Conservation (phyloP, 2,329 filamentous ascomycete genomes). For the Verticillium dahliae region DNA sequence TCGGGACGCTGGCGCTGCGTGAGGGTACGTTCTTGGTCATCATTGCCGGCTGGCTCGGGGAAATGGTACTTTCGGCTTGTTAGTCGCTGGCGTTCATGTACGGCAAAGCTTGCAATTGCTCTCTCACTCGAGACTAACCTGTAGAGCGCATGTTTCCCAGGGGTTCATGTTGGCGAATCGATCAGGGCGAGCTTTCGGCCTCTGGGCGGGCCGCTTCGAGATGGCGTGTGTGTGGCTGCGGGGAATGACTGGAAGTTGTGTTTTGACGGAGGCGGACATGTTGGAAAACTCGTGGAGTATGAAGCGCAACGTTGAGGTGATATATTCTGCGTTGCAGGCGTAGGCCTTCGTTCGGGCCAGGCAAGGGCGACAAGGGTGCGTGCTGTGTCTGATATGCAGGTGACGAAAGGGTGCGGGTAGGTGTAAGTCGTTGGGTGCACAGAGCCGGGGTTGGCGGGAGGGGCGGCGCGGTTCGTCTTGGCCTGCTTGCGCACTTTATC, state of each 20-base stretch:
- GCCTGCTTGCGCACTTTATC: neutral
- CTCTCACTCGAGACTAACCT: conserved; percentile 16
- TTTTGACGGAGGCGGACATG: neutral
- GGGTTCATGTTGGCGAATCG: conserved; percentile 19
- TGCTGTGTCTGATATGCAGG: neutral
- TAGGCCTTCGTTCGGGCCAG: neutral
- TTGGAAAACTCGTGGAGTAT: neutral
- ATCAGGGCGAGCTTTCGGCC: neutral
- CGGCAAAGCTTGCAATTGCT: neutral
- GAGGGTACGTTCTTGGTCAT: conserved; percentile 8
- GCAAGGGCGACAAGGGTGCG: neutral
- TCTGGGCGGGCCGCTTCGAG: neutral
- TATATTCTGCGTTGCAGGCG: neutral
- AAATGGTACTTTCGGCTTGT: conserved; percentile 16
- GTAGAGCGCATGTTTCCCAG: conserved; percentile 26
- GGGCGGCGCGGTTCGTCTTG: neutral
- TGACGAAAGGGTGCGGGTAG: neutral
- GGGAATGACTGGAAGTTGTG: neutral
- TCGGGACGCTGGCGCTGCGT: conserved; percentile 5
- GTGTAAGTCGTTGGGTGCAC: neutral
- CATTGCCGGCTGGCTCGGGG: conserved; percentile 13
- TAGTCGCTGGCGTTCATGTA: neutral
- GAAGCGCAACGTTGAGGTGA: conserved; percentile 3
- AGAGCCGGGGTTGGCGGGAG: neutral
- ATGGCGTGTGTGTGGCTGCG: conserved; percentile 1